These are phyloP conservation scores for Acanthamoeba royreba DNA, from an alignment of 208 protist species.

Conservation along the genomic window DNA sequence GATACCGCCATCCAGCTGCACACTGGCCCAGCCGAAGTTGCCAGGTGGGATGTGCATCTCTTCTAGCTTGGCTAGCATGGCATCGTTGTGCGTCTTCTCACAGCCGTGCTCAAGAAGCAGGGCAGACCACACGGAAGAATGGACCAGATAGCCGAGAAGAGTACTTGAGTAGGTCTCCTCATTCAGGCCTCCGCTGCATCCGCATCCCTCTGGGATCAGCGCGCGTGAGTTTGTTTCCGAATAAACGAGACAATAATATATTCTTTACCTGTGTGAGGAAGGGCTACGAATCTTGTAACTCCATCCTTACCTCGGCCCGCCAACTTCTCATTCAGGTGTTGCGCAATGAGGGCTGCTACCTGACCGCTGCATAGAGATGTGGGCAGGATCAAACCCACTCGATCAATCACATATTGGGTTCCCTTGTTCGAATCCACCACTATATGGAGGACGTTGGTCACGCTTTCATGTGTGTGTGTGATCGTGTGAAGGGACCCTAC, in stretches of 20 bases:
- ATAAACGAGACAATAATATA: no score
- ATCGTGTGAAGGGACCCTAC: no score
- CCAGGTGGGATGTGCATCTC: not conserved
- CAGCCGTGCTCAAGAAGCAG: slow-evolving; percentile 67
- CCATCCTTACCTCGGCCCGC: not conserved
- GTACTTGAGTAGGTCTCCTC: not conserved
- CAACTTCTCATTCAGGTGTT: not conserved
- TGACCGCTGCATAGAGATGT: slow-evolving; percentile 38
- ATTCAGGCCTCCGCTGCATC: slow-evolving; percentile 7
- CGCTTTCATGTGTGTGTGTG: no score
- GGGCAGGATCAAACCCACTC: slow-evolving; percentile 40
- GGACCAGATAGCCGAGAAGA: slow-evolving; percentile 43
- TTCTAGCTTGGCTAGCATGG: not conserved
- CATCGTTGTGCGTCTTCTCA: slow-evolving; percentile 68
- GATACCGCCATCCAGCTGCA: slow-evolving; percentile 1
- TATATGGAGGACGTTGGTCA: no score
- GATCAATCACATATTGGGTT: not conserved
- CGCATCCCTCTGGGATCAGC: slow-evolving; percentile 43
- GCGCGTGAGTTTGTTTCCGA: not conserved
- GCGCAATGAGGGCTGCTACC: slow-evolving; percentile 8
- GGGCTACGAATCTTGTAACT: not conserved
- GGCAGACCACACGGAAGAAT: slow-evolving; percentile 19
- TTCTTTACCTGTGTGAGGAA: slow-evolving; percentile 53
- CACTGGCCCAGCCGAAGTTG: not conserved
- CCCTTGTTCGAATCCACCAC: no score